These are phyloP conservation scores for Astragalus membranaceus DNA, from an alignment of 306 rosid genomes.

Conservation along the genomic window DNA sequence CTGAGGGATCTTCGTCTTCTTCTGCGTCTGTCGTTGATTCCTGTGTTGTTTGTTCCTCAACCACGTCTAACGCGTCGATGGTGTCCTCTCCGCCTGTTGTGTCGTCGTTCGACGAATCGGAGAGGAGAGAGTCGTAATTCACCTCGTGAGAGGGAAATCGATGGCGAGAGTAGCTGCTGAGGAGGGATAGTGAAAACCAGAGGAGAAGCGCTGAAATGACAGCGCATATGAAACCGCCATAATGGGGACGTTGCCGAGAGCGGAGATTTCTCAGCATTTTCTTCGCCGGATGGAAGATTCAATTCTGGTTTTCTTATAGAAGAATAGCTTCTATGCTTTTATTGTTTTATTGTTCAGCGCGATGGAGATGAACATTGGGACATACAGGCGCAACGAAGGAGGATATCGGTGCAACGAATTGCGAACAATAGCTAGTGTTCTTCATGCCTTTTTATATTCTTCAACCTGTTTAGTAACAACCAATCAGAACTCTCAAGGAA, in stretches of 20 bases:
- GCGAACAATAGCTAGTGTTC: too few species aligned
- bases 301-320: background rate
- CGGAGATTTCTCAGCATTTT: slow-evolving; percentile 50
- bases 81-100: slow-evolving; percentile 44
- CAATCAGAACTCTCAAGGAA: too few species aligned
- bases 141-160: background rate
- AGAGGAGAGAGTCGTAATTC: slow-evolving; percentile 43
- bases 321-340: too few species aligned
- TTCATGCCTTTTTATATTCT: too few species aligned
- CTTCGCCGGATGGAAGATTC: background rate
- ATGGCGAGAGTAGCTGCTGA: slow-evolving; percentile 28
- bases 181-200: slow-evolving; percentile 48
- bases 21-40: slow-evolving; percentile 27
- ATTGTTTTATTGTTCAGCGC: too few species aligned
- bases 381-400: too few species aligned
- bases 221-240: slow-evolving; percentile 53
- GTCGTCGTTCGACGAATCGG: slow-evolving; percentile 36
- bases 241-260: slow-evolving; percentile 53
- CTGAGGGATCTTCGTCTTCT: slow-evolving; percentile 51
- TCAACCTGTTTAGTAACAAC: too few species aligned
- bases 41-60: slow-evolving; percentile 20
- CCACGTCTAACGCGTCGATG: slow-evolving; percentile 67
- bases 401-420: too few species aligned
- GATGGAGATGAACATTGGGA: too few species aligned
- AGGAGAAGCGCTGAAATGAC: slow-evolving; percentile 47